These are phyloP conservation scores for Aquilaria yunnanensis DNA, from an alignment of 345 rosid genomes.

Conservation along the genomic window DNA sequence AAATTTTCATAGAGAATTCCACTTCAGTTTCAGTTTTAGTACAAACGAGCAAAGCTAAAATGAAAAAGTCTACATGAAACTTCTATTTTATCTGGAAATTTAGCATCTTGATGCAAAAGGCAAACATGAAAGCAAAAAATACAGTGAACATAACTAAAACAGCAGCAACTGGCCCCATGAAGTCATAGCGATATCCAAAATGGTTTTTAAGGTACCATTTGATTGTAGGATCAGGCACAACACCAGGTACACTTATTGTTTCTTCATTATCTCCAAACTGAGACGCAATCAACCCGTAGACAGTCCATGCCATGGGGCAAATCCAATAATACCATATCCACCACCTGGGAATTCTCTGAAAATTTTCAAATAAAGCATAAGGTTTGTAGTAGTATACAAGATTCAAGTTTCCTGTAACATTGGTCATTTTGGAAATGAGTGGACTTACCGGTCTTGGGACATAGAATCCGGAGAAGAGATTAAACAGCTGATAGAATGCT, in stretches of 20 bases:
- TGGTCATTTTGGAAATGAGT: conserved; percentile 5
- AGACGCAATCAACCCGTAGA: conserved; percentile 54
- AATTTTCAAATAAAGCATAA: conserved; percentile 2
- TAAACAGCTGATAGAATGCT: conserved; percentile 69
- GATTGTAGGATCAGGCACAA: conserved; percentile 16
- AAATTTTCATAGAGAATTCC: no score
- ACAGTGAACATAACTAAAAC: conserved; percentile 53
- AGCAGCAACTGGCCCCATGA: conserved; percentile 58
- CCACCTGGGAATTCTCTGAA: conserved; percentile 76
- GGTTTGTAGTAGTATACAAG: neutral
- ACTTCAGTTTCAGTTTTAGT: no score
- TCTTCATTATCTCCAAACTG: conserved; percentile 61
- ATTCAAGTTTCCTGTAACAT: neutral
- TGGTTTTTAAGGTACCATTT: conserved; percentile 42
- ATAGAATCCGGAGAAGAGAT: conserved; percentile 84
- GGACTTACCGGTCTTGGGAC: conserved; percentile 69
- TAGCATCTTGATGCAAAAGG: conserved; percentile 59
- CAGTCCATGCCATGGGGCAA: conserved; percentile 86
- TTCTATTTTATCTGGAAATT: conserved; percentile 73
- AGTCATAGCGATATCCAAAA: conserved; percentile 54
- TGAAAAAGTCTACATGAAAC: neutral
- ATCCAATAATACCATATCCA: conserved; percentile 98
- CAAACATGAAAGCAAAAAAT: conserved; percentile 71
- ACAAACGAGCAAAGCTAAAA: neutral
- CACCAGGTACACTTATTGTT: conserved; percentile 38